These are phyloP conservation scores for Veloboletus limbatus DNA, from an alignment of 1,284 basidiomycete species.

Conservation along the genomic window DNA sequence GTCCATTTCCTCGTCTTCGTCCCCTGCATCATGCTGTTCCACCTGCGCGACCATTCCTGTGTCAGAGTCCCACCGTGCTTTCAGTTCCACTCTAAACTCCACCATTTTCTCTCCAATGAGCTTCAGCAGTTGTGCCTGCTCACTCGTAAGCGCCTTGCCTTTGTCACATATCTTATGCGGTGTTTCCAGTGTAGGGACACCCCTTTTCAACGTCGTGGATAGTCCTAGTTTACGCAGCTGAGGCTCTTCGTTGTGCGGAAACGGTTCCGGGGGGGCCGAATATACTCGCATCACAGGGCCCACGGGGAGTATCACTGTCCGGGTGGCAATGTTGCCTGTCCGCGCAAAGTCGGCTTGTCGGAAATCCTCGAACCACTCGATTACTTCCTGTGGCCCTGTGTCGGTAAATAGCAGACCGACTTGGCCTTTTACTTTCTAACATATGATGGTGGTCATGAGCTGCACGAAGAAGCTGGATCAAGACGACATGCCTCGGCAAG, in stretches of 20 bases:
- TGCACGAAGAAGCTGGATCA: conserved; percentile 2
- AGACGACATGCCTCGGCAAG: conserved; percentile 67
- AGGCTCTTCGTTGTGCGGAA: conserved; percentile 96
- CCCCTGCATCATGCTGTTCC: conserved; percentile 35
- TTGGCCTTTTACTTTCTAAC: conserved; percentile 89
- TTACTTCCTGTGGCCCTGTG: conserved; percentile 82
- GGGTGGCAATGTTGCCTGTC: conserved; percentile 76
- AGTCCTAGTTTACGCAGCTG: conserved; percentile 92
- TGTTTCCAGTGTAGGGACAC: conserved; percentile 81
- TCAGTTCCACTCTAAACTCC: conserved; percentile 69
- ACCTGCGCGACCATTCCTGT: conserved; percentile 66
- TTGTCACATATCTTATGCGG: conserved; percentile 86
- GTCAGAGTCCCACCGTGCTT: conserved; percentile 73
- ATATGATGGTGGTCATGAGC: conserved; percentile 5
- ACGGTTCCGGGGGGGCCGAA: conserved; percentile 77
- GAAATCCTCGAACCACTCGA: conserved; percentile 94
- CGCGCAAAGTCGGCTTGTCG: conserved; percentile 90
- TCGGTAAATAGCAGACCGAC: conserved; percentile 93
- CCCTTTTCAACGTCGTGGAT: conserved; percentile 80
- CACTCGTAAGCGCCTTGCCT: conserved; percentile 76
- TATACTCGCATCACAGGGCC: conserved; percentile 72
- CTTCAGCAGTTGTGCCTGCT: conserved; percentile 89
- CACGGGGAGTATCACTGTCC: conserved; percentile 74
- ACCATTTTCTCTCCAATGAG: conserved; percentile 86
- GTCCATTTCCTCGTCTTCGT: conserved; percentile 42